A percentile compares a stretch with the other conserved stretches of the same genome.
Evolutionary conservation across 2,329 filamentous ascomycete species (phyloP).

Genomic region (Colletotrichum australisinense): DNA sequence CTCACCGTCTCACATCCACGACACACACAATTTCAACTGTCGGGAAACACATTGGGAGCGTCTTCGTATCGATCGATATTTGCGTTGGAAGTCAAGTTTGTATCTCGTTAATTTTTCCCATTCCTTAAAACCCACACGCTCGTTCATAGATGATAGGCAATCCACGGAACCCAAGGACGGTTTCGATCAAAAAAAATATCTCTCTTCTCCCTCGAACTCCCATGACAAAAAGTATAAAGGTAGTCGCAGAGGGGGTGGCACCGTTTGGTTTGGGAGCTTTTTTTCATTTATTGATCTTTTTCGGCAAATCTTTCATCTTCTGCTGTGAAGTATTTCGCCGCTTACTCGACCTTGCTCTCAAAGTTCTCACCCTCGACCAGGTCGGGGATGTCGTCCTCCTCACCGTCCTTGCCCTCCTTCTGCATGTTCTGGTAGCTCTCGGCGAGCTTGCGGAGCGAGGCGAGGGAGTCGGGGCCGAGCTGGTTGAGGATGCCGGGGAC

Average conservation of each 20-base stretch:
- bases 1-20: background rate
- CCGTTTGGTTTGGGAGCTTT: background rate
- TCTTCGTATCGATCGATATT: constrained; percentile 4
- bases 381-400: constrained; percentile 95
- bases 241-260: background rate
- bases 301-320: background rate
- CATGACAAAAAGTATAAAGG: background rate
- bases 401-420: constrained; percentile 87
- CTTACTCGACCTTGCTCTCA: constrained; percentile 95
- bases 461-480: constrained; percentile 97
- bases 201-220: constrained; percentile 6
- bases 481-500: constrained; percentile 99
- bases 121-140: constrained; percentile 15
- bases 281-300: constrained; percentile 14
- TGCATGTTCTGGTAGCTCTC: constrained; percentile 99
- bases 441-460: constrained; percentile 96
- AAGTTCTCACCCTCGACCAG: constrained; percentile 98
- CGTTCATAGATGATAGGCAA: constrained; percentile 4
- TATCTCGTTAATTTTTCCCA: constrained; percentile 8
- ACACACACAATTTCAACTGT: background rate
- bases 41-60: background rate
- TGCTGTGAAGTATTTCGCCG: background rate
- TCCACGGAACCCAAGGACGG: constrained; percentile 2
- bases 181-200: background rate
- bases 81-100: constrained; percentile 7